These are phyloP conservation scores for Carex arenaria DNA, from an alignment of 202 grass and related monocot species.

Conservation along the genomic window DNA sequence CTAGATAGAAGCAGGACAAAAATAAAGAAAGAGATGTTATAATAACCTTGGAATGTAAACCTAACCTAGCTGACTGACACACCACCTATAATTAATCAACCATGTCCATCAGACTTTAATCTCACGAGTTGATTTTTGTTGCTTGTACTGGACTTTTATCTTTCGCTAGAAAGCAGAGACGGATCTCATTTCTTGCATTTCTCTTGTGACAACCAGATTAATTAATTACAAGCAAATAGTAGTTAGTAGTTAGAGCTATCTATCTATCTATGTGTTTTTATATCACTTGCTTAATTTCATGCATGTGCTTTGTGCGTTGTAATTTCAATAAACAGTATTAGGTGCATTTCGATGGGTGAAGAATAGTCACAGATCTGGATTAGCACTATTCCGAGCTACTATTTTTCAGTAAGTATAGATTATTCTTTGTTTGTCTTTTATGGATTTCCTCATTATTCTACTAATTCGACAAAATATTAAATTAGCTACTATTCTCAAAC, in stretches of 20 bases:
- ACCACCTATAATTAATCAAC: conserved; percentile 1
- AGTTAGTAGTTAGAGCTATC: neutral
- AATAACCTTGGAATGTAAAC: conserved; percentile 13
- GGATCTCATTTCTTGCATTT: neutral
- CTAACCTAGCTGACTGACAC: neutral
- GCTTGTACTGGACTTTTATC: neutral
- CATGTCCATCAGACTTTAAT: neutral
- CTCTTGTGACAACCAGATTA: neutral
- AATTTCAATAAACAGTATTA: no score
- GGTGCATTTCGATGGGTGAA: no score
- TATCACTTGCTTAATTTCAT: no score
- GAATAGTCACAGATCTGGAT: no score
- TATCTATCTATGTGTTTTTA: neutral
- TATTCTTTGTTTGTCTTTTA: no score
- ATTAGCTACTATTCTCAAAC: no score
- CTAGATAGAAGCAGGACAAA: neutral
- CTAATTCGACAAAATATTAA: no score
- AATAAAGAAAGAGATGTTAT: neutral
- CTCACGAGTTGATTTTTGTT: neutral
- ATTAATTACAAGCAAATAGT: neutral
- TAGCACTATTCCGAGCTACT: no score
- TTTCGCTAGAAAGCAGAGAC: neutral
- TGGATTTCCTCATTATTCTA: no score
- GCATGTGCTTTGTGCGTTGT: no score
- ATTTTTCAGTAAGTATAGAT: no score